Evolutionary conservation across 495 filamentous ascomycete genomes (phyloP).

Genomic region (Trichoderma erinaceum): DNA sequence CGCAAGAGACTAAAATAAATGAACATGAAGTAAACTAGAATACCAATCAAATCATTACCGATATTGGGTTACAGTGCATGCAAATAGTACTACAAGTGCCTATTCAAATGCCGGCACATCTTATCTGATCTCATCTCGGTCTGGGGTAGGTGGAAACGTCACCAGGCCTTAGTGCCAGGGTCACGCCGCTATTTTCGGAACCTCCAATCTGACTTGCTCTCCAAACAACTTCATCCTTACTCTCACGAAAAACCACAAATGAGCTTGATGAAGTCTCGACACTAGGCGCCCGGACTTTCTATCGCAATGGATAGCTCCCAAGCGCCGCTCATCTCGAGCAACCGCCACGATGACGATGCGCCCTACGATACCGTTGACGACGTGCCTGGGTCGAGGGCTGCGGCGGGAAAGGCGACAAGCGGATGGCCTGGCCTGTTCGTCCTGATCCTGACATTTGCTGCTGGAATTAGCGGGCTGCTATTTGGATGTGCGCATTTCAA

Average conservation of each 20-base stretch:
- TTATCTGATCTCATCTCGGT: background rate
- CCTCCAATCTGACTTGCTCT: background rate
- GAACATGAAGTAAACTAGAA: too few species aligned
- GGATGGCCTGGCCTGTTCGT: slow-evolving; percentile 41
- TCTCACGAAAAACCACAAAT: background rate
- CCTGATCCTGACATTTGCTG: slow-evolving; percentile 72
- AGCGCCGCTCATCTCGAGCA: slow-evolving; percentile 19
- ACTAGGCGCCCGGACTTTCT: background rate
- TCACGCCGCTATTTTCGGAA: slow-evolving; percentile 10
- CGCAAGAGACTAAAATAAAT: too few species aligned
- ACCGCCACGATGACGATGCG: slow-evolving; percentile 23
- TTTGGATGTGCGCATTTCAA: slow-evolving; percentile 69
- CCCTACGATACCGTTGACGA: slow-evolving; percentile 20
- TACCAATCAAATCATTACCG: too few species aligned
- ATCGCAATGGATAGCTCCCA: slow-evolving; percentile 11
- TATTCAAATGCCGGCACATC: background rate
- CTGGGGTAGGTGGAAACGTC: background rate
- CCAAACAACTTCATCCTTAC: background rate
- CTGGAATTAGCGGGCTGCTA: slow-evolving; percentile 76
- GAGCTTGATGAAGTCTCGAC: background rate
- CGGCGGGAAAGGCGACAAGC: slow-evolving; percentile 19
- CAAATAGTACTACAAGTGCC: too few species aligned
- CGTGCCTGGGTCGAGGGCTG: background rate
- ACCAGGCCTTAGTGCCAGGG: slow-evolving; percentile 2
- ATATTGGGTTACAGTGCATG: too few species aligned